A percentile compares a stretch with the other conserved stretches of the same genome.
Conservation (phyloP, 352 stramenopile genomes). For the Phytophthora sp. region DNA sequence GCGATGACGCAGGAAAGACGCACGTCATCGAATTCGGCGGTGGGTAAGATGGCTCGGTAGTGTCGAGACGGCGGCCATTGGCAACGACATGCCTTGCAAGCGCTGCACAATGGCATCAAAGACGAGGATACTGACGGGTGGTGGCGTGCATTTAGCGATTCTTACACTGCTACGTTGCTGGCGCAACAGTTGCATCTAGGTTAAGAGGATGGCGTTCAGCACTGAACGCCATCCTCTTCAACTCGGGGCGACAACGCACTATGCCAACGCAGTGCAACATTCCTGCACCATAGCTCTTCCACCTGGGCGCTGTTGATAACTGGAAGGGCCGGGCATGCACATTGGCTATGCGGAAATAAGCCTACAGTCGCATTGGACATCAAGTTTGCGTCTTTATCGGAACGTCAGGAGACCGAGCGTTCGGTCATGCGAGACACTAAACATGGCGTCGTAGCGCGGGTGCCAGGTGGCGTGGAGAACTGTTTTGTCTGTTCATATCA, state of each 20-base stretch:
- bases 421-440: slow-evolving; percentile 86
- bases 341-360: not conserved
- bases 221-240: slow-evolving; percentile 1
- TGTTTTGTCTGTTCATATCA: slow-evolving; percentile 67
- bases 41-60: too few species aligned
- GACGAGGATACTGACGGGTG: too few species aligned
- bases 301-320: too few species aligned
- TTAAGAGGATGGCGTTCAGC: slow-evolving; percentile 9
- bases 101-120: not conserved
- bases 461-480: slow-evolving; percentile 89
- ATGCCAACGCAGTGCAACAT: too few species aligned
- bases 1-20: slow-evolving; percentile 8
- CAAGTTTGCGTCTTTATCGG: too few species aligned
- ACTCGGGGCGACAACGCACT: not conserved
- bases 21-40: not conserved
- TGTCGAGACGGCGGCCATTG: too few species aligned
- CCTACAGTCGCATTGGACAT: not conserved
- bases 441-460: slow-evolving; percentile 82
- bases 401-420: slow-evolving; percentile 82
- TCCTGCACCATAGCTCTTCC: too few species aligned
- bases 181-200: not conserved
- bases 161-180: too few species aligned
- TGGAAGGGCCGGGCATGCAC: too few species aligned
- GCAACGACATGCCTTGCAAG: not conserved
- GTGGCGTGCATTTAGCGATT: not conserved